Evolutionary conservation across 2,329 filamentous ascomycete species (phyloP), one percentile per base, ranked within the genome.

Genomic region (Knufia fluminis): DNA sequence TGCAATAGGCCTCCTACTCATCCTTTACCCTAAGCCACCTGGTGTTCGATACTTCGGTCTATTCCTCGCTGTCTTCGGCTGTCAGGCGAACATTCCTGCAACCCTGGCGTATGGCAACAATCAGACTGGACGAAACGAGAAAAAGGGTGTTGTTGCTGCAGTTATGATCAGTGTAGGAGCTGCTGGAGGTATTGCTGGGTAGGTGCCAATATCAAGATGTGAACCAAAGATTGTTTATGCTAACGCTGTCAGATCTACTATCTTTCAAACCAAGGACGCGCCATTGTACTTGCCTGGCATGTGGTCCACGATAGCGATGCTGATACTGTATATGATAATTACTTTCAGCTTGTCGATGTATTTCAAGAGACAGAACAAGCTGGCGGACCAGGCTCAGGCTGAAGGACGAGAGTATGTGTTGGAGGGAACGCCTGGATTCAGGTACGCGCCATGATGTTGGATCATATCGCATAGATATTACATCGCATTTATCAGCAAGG

Each of bases 1-100:
- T 61, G 67, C 89, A 40, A 74, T 86, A 51, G 85, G 85, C 1
- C 68, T 89, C 6, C 77, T 82, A 20, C 19, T 56, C 3, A 46
- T 46, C 12, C 8, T 53, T 46, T 54, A 54, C 32, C 73, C 76
- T 41, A 60, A 65, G 17, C 72, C 64, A 53, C 57, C 76, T 2
- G 71, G 62, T 1, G 76, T 80, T 6, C 76, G 83, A 35, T 89
- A 86, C 65, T 80, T 86, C 53, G 85, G 84, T 48, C 75, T 87
- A 50, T 89, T 89, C 68, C 68, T 90, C 39, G 75, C 79, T 16
- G 82, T 83, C 0, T 84, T 83, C 0, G 86, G 84, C 3, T 80
- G 81, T 54, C 88, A 88, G 65, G 76, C 81, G 56, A 91, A 91
- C 62, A 73, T 90, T 3, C 87, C 88, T 0, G 73, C 79, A 1